phyloP scores from a whole-genome alignment of 495 filamentous ascomycete genomes.

The Xanthoparmelia taractica region DNA sequence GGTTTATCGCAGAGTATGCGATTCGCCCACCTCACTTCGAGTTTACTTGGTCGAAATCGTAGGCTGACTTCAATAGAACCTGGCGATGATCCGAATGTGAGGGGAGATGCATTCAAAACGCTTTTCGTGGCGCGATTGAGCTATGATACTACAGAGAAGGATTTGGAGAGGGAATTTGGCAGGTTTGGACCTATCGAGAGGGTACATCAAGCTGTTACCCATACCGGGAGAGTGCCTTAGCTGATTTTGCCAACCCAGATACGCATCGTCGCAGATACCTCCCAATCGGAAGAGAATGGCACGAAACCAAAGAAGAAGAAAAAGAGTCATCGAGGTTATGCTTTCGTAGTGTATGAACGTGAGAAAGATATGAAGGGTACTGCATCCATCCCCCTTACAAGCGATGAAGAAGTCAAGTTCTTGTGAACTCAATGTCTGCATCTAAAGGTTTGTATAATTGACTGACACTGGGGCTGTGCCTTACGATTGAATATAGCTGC shows the following conservation, averaged over 20 bases:
- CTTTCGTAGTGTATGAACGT: conserved; percentile 93
- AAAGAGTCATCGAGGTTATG: conserved; percentile 85
- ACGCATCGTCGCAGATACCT: conserved; percentile 66
- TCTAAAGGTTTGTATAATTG: conserved; percentile 30
- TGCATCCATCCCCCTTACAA: conserved; percentile 34
- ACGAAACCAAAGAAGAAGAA: conserved; percentile 65
- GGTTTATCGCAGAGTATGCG: conserved; percentile 60
- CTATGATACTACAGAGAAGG: conserved; percentile 79
- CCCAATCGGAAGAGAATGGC: conserved; percentile 31
- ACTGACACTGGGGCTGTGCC: conserved; percentile 27
- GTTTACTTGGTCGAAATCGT: conserved; percentile 14
- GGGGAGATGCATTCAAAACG: conserved; percentile 91
- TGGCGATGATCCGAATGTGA: conserved; percentile 68
- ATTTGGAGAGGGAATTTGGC: conserved; percentile 89
- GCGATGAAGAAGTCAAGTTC: conserved; percentile 11
- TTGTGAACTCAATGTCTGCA: conserved; percentile 31
- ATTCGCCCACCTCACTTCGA: conserved; percentile 19
- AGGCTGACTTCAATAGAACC: conserved; percentile 46
- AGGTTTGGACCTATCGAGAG: conserved; percentile 92
- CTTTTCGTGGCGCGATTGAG: conserved; percentile 85
- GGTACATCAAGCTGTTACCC: conserved; percentile 42
- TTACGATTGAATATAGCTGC: conserved; percentile 46
- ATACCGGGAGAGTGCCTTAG: background rate
- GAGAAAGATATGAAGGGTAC: conserved; percentile 99
- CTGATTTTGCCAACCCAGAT: conserved; percentile 48